Evolutionary conservation across 179 eudicot species (phyloP).

Genomic region (Nepenthes alata): DNA sequence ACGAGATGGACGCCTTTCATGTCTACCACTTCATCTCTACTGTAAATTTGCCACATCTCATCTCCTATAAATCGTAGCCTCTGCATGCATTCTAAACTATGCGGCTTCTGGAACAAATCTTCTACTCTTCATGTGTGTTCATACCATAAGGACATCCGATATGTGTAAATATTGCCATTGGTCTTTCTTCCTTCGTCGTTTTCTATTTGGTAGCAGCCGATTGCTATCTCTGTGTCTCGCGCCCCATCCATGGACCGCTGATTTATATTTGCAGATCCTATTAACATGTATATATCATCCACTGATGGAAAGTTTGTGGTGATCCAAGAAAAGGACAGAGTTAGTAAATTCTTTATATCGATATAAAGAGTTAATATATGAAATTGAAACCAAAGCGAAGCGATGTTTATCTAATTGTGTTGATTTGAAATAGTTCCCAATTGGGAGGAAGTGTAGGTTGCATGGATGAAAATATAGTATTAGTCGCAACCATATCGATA

Average conservation of each 20-base stretch:
- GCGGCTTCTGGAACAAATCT: constrained; percentile 41
- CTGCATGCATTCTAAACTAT: constrained; percentile 44
- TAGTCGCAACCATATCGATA: too few relatives aligned
- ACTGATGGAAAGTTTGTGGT: constrained; percentile 28
- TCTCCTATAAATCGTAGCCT: constrained; percentile 49
- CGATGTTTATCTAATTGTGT: too few relatives aligned
- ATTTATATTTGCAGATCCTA: constrained; percentile 90
- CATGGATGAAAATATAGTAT: too few relatives aligned
- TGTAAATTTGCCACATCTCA: constrained; percentile 55
- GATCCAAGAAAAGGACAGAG: not conserved
- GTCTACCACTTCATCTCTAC: constrained; percentile 55
- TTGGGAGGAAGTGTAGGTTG: too few relatives aligned
- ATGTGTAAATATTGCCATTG: constrained; percentile 36
- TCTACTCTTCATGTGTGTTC: constrained; percentile 66
- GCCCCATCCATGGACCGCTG: constrained; percentile 93
- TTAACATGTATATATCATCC: constrained; percentile 70
- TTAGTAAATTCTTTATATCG: too few relatives aligned
- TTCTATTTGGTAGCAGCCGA: constrained; percentile 70
- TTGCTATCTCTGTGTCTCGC: constrained; percentile 89
- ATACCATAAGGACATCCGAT: constrained; percentile 76
- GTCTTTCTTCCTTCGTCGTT: constrained; percentile 13
- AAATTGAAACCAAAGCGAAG: too few relatives aligned
- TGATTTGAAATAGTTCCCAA: too few relatives aligned
- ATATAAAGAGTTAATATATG: too few relatives aligned
- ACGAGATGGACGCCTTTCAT: constrained; percentile 84